Conservation (phyloP, 495 filamentous ascomycete genomes). For the Xylaria longipes region DNA sequence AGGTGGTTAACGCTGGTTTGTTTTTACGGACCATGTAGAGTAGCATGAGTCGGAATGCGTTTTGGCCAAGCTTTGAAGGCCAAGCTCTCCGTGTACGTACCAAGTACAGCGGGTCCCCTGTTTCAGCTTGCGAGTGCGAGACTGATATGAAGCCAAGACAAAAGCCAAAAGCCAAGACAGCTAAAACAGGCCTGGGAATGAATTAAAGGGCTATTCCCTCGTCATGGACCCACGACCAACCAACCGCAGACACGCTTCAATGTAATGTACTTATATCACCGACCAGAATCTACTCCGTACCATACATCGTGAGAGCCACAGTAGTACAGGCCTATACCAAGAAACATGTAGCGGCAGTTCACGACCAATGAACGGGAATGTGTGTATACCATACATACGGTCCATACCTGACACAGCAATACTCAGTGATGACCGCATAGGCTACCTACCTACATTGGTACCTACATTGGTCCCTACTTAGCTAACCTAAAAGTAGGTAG, state of each 20-base stretch:
- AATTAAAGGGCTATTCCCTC: background rate
- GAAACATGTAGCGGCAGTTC: background rate
- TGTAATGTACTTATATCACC: no score
- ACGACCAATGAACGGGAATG: background rate
- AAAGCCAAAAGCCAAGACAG: conserved; percentile 12
- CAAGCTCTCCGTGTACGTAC: background rate
- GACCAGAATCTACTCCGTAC: background rate
- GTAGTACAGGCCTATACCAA: background rate
- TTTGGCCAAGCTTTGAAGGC: background rate
- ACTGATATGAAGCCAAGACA: conserved; percentile 6
- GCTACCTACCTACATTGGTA: no score
- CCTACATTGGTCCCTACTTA: no score
- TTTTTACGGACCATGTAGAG: background rate
- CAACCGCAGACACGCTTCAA: conserved; percentile 12
- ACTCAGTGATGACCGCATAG: background rate
- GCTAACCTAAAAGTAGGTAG: background rate
- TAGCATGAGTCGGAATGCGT: background rate
- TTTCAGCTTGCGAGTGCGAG: conserved; percentile 10
- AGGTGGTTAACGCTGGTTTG: background rate
- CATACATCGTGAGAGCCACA: background rate
- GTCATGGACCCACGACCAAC: background rate
- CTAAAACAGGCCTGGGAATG: background rate
- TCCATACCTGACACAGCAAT: background rate
- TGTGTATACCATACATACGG: background rate
- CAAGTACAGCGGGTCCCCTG: background rate